A percentile compares a stretch with the other conserved stretches of the same genome.
phyloP scores from a whole-genome alignment of 1,284 basidiomycete species.

The Peniophora sp. region DNA sequence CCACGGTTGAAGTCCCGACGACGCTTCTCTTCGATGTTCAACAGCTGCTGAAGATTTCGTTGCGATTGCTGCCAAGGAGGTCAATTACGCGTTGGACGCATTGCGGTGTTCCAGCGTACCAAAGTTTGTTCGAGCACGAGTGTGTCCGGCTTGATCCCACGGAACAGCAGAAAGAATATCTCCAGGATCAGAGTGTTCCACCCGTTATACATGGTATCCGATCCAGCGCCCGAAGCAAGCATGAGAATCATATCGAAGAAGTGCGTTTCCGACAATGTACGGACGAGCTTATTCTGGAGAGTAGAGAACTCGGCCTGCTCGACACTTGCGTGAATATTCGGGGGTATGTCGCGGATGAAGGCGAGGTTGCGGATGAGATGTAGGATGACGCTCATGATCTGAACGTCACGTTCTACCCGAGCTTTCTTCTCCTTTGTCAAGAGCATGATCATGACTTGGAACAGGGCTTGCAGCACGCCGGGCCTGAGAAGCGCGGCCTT shows the following conservation, averaged over 20 bases:
- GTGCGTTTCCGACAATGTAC: slow-evolving; percentile 63
- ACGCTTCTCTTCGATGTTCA: slow-evolving; percentile 62
- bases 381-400: slow-evolving; percentile 83
- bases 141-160: slow-evolving; percentile 60
- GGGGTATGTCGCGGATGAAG: slow-evolving; percentile 78
- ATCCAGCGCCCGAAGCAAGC: slow-evolving; percentile 66
- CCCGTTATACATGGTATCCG: slow-evolving; percentile 67
- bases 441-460: slow-evolving; percentile 64
- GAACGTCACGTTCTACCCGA: slow-evolving; percentile 71
- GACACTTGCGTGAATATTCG: slow-evolving; percentile 58
- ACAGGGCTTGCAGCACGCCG: slow-evolving; percentile 59
- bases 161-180: slow-evolving; percentile 82
- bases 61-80: slow-evolving; percentile 50
- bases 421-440: slow-evolving; percentile 56
- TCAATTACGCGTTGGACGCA: background rate
- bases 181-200: slow-evolving; percentile 89
- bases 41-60: slow-evolving; percentile 59
- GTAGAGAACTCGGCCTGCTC: slow-evolving; percentile 71
- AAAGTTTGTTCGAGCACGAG: slow-evolving; percentile 63
- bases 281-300: slow-evolving; percentile 73
- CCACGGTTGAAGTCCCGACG: slow-evolving; percentile 51
- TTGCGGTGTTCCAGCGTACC: slow-evolving; percentile 31
- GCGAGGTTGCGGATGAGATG: slow-evolving; percentile 86
- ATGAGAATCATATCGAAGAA: slow-evolving; percentile 76
- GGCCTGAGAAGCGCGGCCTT: slow-evolving; percentile 70